Evolutionary conservation across 805 yeast genomes (phyloP).

Genomic region (Sugiyamaella marilandica): DNA sequence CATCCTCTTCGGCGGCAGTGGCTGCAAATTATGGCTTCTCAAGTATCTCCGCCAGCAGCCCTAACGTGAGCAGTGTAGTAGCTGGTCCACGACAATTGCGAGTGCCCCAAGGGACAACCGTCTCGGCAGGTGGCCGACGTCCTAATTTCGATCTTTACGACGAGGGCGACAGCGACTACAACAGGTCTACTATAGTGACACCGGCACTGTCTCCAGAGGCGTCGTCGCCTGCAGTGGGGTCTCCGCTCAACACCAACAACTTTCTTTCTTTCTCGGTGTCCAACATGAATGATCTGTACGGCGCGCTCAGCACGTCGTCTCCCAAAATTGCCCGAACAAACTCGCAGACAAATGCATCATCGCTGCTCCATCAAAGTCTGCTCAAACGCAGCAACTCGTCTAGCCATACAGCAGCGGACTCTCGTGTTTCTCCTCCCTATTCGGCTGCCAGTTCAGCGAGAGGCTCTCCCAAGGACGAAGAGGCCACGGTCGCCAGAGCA

Average conservation of each 20-base stretch:
- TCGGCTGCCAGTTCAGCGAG: neutral
- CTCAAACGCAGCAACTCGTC: constrained; percentile 1
- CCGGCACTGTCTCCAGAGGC: constrained; percentile 20
- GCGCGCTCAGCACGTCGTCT: neutral
- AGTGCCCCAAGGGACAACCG: constrained; percentile 5
- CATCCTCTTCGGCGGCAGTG: neutral
- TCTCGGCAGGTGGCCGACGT: constrained; percentile 1
- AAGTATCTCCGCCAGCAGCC: constrained; percentile 12
- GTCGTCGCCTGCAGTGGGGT: constrained; percentile 12
- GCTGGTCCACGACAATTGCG: constrained; percentile 18
- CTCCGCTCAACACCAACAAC: constrained; percentile 7
- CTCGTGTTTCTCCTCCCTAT: neutral
- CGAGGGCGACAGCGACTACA: constrained; percentile 12
- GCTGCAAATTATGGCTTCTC: constrained; percentile 9
- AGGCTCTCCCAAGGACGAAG: neutral
- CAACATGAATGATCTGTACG: constrained; percentile 4
- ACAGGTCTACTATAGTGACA: constrained; percentile 11
- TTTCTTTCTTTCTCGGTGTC: constrained; percentile 11
- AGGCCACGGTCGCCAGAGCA: neutral
- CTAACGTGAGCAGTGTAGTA: constrained; percentile 9
- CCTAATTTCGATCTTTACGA: constrained; percentile 20
- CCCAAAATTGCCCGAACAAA: constrained; percentile 18
- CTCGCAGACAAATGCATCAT: constrained; percentile 19
- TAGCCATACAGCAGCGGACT: neutral
- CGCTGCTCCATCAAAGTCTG: constrained; percentile 15